These are phyloP conservation scores for Domatiomyces globalis DNA, from an alignment of 2,329 filamentous ascomycete species.

Conservation along the genomic window DNA sequence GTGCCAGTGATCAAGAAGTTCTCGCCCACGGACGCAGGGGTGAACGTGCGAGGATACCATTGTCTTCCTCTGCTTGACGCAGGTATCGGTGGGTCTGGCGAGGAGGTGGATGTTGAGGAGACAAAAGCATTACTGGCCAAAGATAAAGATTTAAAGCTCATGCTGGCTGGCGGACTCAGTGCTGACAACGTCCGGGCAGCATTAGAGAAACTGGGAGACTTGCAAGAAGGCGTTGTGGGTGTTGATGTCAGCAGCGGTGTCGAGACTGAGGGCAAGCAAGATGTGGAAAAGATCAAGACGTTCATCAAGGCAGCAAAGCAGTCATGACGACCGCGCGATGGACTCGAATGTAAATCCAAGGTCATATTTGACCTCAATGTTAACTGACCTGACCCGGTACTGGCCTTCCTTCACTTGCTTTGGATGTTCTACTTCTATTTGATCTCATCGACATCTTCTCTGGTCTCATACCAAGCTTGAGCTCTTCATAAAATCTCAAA, in stretches of 20 bases:
- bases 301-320: constrained; percentile 66
- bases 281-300: constrained; percentile 60
- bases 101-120: constrained; percentile 56
- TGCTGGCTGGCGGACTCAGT: constrained; percentile 75
- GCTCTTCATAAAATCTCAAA: not conserved
- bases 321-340: not conserved
- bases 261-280: constrained; percentile 69
- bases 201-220: constrained; percentile 48
- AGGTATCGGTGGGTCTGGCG: constrained; percentile 66
- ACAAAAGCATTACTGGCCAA: constrained; percentile 53
- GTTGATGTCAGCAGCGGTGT: constrained; percentile 94
- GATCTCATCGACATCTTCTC: not conserved
- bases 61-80: constrained; percentile 74
- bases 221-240: constrained; percentile 53
- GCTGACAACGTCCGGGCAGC: constrained; percentile 61
- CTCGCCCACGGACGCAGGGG: constrained; percentile 56
- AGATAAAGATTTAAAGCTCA: constrained; percentile 56
- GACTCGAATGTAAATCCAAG: not conserved
- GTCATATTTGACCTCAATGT: not conserved
- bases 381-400: not conserved
- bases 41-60: constrained; percentile 67
- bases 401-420: not conserved
- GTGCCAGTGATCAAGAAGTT: constrained; percentile 86
- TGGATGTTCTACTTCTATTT: not conserved
- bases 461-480: no score